Base-by-base conservation (phyloP, 2,329 filamentous ascomycete genomes). In the Parasarocladium wereldwijsianum region DNA sequence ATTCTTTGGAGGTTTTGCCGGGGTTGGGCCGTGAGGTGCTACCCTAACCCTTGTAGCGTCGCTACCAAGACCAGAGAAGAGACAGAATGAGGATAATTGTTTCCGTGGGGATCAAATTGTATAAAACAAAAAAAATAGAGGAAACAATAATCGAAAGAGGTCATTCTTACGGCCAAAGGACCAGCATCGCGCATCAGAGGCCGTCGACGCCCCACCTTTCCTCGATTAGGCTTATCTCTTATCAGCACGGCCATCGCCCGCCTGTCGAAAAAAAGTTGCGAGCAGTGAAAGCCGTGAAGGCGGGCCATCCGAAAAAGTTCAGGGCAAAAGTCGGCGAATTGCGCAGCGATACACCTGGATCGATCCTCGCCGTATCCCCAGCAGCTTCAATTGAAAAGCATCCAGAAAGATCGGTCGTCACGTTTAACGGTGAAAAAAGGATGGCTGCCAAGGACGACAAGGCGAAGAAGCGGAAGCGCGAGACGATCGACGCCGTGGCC, bases 391-490 rank as follows among this genome's bases (percentile, higher is more conserved):
- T n/a, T n/a, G n/a, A n/a, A n/a, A n/a, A n/a, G n/a, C n/a, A n/a
- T n/a, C n/a, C n/a, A n/a, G n/a, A n/a, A n/a, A n/a, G n/a, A n/a
- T n/a, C n/a, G n/a, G n/a, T n/a, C n/a, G n/a, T n/a, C 12, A 28
- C 6, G 27, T 21, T 9, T 15, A 17, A 29, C 17, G 27, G 17
- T 19, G 12, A n/a, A 12, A n/a, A 29, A 29, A 15, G n/a, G n/a
- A 29, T 29, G 27, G 27, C 27, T 19, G 27, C 17, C 17, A 29
- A 29, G 27, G 50, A 57, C 24, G 47, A 51, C 36, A 48, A 46
- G 35, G 49, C 46, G 26, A 61, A 57, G 39, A 66, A 66, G 46
- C 52, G 62, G 25, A 66, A 66, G 47, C 46, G 58, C 39, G 60
- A 63, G 26, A 38, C 47, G 21, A 51, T 49, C 34, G 62, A 64